Evolutionary conservation across 1,284 basidiomycete genomes (phyloP), one percentile per base, ranked within the genome.

Genomic region (Dichomitus squalens): DNA sequence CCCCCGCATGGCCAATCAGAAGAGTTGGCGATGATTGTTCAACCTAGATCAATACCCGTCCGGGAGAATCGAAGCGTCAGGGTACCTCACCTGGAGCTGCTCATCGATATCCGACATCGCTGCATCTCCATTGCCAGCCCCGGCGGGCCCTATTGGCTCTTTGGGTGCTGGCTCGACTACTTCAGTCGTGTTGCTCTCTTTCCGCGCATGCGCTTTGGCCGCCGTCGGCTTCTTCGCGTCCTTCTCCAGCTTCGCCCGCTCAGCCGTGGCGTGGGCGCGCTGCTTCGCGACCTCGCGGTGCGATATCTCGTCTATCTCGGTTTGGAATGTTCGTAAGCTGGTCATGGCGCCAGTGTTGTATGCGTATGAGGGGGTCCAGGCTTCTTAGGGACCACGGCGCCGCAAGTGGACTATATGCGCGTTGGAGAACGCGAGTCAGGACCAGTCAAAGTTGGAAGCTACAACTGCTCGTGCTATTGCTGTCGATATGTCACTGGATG

Each of bases 221-320:
- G 57, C 61, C 3, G 64, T 57, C 29, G 68, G 59, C 53, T 66
- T 71, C 69, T 75, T 79, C 60, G 68, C 66, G 60, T 72, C 73
- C 58, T 75, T 79, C 64, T 72, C 75, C 20, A 55, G 51, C 63
- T 73, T 72, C 31, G 65, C 68, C 52, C 57, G 57, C 18, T 71
- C 69, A 25, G 71, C 67, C 25, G 65, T 63, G 16, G 71, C 68
- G 43, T 77, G 74, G 18, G 72, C 72, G 41, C 86, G 82, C 64
- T 89, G 85, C 71, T 81, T 88, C 27, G 78, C 73, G 41, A 83
- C 71, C 72, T 90, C 87, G 49, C 84, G 81, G 61, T 80, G 75
- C 55, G 84, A 83, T 67, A 91, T 87, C 63, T 87, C 81, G 59
- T 91, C 85, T 59, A 92, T 92, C 72, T 90, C 88, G 65, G 73